Evolutionary conservation across 2,329 filamentous ascomycete species (phyloP).

Genomic region (Ceratocystis albifundus): DNA sequence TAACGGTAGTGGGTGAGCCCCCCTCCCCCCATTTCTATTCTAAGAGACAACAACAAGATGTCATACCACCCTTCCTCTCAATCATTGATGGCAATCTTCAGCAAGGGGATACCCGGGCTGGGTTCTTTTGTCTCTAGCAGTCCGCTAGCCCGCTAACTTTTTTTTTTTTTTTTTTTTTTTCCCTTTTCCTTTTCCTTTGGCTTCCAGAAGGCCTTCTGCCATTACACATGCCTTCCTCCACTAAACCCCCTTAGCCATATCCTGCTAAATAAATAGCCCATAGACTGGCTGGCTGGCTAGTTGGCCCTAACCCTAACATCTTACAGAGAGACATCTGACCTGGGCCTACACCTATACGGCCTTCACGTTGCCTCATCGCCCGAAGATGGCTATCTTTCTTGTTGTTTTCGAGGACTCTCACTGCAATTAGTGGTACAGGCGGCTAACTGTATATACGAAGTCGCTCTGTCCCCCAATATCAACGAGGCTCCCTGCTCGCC

Average conservation of each 20-base stretch:
- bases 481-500: too few relatives aligned
- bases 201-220: background rate
- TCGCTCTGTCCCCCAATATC: background rate
- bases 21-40: background rate
- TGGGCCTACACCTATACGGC: background rate
- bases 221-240: background rate
- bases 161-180: too few relatives aligned
- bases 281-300: too few relatives aligned
- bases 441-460: background rate
- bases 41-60: background rate
- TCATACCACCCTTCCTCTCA: background rate
- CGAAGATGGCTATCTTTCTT: background rate
- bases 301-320: too few relatives aligned
- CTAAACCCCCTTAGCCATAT: too few relatives aligned
- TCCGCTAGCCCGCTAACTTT: too few relatives aligned
- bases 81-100: background rate
- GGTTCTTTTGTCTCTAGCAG: too few relatives aligned
- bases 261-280: background rate
- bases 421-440: conserved; percentile 5
- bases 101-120: background rate
- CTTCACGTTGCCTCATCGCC: background rate
- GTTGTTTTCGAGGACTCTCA: background rate
- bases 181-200: too few relatives aligned
- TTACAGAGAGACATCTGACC: background rate
- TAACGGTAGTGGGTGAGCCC: background rate